Conservation (phyloP, 2,329 filamentous ascomycete species). For the Bipolaris cookei region DNA sequence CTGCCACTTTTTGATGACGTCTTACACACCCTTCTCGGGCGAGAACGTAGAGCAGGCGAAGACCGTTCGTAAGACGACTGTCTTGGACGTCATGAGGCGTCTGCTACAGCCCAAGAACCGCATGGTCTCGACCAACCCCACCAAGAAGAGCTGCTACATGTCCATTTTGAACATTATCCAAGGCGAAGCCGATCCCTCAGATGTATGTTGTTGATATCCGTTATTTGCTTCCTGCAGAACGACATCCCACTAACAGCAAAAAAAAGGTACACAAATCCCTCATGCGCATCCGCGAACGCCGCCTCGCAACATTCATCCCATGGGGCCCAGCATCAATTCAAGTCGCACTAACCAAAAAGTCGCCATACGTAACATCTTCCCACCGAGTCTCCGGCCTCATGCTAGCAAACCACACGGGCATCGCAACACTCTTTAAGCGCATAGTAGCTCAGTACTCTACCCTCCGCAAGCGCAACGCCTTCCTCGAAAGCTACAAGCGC, state of each 20-base stretch:
- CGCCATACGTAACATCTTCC: constrained; percentile 91
- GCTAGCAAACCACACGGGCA: constrained; percentile 97
- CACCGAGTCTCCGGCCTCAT: constrained; percentile 95
- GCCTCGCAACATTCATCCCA: constrained; percentile 94
- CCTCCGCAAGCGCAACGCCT: constrained; percentile 94
- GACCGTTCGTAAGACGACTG: constrained; percentile 96
- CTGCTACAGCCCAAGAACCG: constrained; percentile 97
- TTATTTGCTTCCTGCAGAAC: not conserved
- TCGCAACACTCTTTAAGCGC: constrained; percentile 94
- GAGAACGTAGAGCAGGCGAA: constrained; percentile 97
- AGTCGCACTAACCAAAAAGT: constrained; percentile 94
- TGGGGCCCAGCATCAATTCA: constrained; percentile 99
- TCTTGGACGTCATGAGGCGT: constrained; percentile 95
- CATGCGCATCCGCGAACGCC: constrained; percentile 90
- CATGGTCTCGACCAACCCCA: constrained; percentile 95
- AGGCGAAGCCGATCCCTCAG: constrained; percentile 95
- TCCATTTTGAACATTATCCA: constrained; percentile 99
- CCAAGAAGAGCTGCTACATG: constrained; percentile 98
- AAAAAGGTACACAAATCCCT: constrained; percentile 87
- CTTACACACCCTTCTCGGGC: constrained; percentile 96
- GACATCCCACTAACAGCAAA: constrained; percentile 12
- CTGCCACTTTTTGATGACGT: constrained; percentile 98
- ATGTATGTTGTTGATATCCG: constrained; percentile 58
- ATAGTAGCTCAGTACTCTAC: constrained; percentile 92
- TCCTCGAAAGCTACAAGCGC: constrained; percentile 95